Evolutionary conservation across 1,284 basidiomycete species (phyloP).

Genomic region (Chalciporus sp.): DNA sequence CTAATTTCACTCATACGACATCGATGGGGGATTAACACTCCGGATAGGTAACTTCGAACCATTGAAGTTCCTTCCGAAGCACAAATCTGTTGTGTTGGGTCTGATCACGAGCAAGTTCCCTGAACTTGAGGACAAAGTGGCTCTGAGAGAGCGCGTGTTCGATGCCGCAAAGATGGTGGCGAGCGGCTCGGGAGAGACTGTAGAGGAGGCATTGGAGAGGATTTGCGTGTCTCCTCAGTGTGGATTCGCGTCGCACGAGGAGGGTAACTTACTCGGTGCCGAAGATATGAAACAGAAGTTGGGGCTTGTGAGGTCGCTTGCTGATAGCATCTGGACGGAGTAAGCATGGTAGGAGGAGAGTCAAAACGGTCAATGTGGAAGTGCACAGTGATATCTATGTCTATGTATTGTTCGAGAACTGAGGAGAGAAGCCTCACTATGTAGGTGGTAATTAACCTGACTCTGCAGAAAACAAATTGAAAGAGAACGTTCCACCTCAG

Average conservation of each 20-base stretch:
- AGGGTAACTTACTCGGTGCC: slow-evolving; percentile 49
- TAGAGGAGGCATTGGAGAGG: slow-evolving; percentile 59
- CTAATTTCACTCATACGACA: too few relatives aligned
- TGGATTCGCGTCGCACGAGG: slow-evolving; percentile 71
- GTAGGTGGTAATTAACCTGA: too few relatives aligned
- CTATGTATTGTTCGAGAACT: too few relatives aligned
- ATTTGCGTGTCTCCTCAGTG: slow-evolving; percentile 75
- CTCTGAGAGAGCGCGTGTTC: slow-evolving; percentile 59
- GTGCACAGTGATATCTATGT: too few relatives aligned
- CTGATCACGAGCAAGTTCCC: slow-evolving; percentile 75
- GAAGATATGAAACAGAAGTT: slow-evolving; percentile 29
- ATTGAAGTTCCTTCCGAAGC: slow-evolving; percentile 63
- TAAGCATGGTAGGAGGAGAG: too few relatives aligned
- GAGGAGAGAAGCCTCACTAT: too few relatives aligned
- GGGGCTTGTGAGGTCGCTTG: slow-evolving; percentile 27
- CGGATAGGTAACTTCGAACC: slow-evolving; percentile 53
- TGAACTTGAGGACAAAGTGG: slow-evolving; percentile 61
- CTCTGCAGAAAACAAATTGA: too few relatives aligned
- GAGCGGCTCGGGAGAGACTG: slow-evolving; percentile 52
- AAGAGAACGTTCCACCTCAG: too few relatives aligned
- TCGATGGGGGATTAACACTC: neutral
- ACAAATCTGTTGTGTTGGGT: slow-evolving; percentile 76
- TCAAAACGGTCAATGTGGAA: too few relatives aligned
- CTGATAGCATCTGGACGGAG: slow-evolving; percentile 26
- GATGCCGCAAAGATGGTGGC: slow-evolving; percentile 65